phyloP scores from a whole-genome alignment of 768 basidiomycete genomes.

The Dentipellis sp. region DNA sequence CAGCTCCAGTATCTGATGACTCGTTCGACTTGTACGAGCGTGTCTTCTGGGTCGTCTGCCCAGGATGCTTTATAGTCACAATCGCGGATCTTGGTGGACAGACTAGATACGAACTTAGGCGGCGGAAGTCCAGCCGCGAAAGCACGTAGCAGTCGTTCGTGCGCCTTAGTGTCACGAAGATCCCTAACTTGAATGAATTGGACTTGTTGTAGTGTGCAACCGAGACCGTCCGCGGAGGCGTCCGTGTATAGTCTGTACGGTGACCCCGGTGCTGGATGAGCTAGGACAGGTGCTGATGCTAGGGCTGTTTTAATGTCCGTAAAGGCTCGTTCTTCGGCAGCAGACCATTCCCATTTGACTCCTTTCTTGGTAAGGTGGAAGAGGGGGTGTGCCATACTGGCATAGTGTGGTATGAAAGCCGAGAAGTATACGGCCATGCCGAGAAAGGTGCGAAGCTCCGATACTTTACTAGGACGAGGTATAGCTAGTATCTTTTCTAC shows the following conservation, averaged over 20 bases:
- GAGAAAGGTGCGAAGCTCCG: slow-evolving; percentile 18
- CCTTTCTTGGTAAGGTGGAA: slow-evolving; percentile 26
- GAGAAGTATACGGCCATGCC: slow-evolving; percentile 32
- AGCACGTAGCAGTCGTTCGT: slow-evolving; percentile 10
- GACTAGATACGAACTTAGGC: background rate
- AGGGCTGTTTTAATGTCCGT: slow-evolving; percentile 21
- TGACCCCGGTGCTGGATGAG: slow-evolving; percentile 19
- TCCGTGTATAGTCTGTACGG: slow-evolving; percentile 30
- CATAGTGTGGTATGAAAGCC: slow-evolving; percentile 26
- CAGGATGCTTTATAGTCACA: no score
- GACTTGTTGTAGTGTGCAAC: slow-evolving; percentile 16
- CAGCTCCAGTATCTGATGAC: slow-evolving; percentile 16
- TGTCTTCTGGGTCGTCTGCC: slow-evolving; percentile 13
- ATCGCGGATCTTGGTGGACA: no score
- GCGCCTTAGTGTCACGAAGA: slow-evolving; percentile 15
- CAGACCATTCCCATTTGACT: slow-evolving; percentile 16
- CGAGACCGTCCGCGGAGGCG: slow-evolving; percentile 18
- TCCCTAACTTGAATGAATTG: slow-evolving; percentile 14
- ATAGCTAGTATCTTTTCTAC: slow-evolving; percentile 25
- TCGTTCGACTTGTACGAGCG: slow-evolving; percentile 12
- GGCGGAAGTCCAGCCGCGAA: background rate
- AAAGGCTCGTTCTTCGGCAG: slow-evolving; percentile 20
- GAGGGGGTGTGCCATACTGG: slow-evolving; percentile 24
- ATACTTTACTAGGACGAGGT: slow-evolving; percentile 8
- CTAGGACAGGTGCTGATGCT: slow-evolving; percentile 23